These are phyloP conservation scores for Cicer yamashitae DNA, from an alignment of 306 rosid species.

Conservation along the genomic window DNA sequence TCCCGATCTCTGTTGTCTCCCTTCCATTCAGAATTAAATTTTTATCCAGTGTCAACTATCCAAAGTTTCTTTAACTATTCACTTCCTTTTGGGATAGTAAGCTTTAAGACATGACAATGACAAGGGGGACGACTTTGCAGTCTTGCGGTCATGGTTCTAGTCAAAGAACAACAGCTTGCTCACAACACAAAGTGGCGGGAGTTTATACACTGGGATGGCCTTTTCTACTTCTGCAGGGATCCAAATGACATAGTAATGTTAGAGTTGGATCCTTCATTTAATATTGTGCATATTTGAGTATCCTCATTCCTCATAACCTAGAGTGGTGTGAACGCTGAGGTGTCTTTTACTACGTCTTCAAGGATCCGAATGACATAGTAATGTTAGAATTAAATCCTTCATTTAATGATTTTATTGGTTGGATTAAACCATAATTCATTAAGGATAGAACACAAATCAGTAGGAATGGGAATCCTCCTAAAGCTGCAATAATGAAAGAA, in stretches of 20 bases:
- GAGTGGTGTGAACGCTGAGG: neutral
- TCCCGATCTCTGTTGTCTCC: neutral
- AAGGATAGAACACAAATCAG: conserved; percentile 6
- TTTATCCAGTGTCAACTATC: neutral
- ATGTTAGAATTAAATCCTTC: neutral
- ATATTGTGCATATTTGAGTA: neutral
- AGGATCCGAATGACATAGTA: neutral
- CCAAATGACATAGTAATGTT: neutral
- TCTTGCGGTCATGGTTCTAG: neutral
- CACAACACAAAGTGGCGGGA: neutral
- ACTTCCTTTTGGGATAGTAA: conserved; percentile 11
- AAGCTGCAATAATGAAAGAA: conserved; percentile 11
- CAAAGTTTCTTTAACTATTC: neutral
- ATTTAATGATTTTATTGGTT: neutral
- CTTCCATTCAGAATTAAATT: neutral
- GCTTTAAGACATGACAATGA: neutral
- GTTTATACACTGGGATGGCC: neutral
- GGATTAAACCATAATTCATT: conserved; percentile 9
- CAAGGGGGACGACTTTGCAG: neutral
- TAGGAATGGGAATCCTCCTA: conserved; percentile 3
- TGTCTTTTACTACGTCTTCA: neutral
- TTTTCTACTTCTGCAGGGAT: neutral
- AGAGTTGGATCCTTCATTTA: neutral
- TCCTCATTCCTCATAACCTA: neutral
- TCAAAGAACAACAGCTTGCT: neutral